Evolutionary conservation across 805 yeast genomes (phyloP), one percentile per base, ranked within the genome.

Genomic region (Yarrowia sp.): DNA sequence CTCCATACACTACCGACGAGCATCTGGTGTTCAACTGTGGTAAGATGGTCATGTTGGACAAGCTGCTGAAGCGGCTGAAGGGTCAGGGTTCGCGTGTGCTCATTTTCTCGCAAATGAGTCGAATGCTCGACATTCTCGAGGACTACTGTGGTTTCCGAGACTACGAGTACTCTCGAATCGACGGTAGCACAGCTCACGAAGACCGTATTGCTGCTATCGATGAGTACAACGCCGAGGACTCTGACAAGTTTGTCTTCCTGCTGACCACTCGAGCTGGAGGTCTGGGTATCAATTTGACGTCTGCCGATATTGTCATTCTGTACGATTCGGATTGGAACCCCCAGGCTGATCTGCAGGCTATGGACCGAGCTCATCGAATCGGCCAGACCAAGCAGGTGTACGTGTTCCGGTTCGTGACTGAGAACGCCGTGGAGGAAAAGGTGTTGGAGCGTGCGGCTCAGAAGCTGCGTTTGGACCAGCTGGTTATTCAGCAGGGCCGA

Each of bases 241-340:
- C 95, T 33, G 87, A 85, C 33, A 92, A 92, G 73, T 92, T 93
- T 72, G 80, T 92, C 6, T 92, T 92, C 71, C 77, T 92, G 68
- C 79, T 92, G 67, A 92, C 98, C 0, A 92, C 98, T 0, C 86
- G 98, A 77, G 98, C 98, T 7, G 98, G 98, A 75, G 98, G 98
- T 9, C 81, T 92, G 65, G 98, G 98, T 71, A 92, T 92, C 72
- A 92, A 93, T 73, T 81, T 92, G 73, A 93, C 96, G 0, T 84
- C 90, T 8, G 98, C 98, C 1, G 97, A 92, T 74, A 86, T 89
- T 47, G 98, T 92, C 58, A 84, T 92, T 3, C 75, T 92, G 32
- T 93, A 85, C 73, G 98, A 92, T 75, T 89, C 96, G 0, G 98
- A 92, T 77, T 92, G 98, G 98, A 92, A 92, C 73, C 98, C 98